Conservation (phyloP, 441 rosid species). For the Adansonia rubrostipa region DNA sequence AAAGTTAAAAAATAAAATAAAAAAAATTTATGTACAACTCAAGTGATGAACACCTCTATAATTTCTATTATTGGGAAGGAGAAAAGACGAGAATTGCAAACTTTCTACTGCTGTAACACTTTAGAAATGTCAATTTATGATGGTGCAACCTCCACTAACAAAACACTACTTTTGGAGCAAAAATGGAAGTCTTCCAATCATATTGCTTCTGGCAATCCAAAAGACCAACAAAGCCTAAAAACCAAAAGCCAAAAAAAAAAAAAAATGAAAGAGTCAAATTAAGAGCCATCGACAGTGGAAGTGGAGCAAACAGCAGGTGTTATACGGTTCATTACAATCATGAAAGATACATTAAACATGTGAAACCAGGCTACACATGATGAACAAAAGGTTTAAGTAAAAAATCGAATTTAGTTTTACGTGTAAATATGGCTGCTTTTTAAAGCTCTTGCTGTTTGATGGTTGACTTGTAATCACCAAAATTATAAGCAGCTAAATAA, state of each 20-base stretch:
- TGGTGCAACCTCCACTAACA: background rate
- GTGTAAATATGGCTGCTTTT: constrained; percentile 4
- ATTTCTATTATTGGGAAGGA: too few species aligned
- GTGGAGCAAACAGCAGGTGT: background rate
- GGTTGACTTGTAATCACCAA: background rate
- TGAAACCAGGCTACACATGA: too few species aligned
- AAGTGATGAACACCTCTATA: too few species aligned
- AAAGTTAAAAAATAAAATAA: too few species aligned
- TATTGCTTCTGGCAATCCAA: constrained; percentile 18
- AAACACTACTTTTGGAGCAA: background rate
- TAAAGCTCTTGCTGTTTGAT: background rate
- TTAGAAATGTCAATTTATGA: background rate
- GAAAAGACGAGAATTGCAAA: too few species aligned
- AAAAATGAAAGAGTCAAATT: too few species aligned
- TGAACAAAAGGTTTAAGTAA: too few species aligned
- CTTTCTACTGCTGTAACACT: too few species aligned
- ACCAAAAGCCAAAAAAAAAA: too few species aligned
- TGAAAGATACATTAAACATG: background rate
- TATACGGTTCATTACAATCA: constrained; percentile 11
- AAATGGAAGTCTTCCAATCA: background rate
- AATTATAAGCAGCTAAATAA: background rate
- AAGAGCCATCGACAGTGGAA: background rate
- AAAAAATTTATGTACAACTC: too few species aligned
- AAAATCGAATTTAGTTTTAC: background rate
- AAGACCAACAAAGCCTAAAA: background rate